phyloP scores from a whole-genome alignment of 768 basidiomycete species.

The Suillus bovinus region DNA sequence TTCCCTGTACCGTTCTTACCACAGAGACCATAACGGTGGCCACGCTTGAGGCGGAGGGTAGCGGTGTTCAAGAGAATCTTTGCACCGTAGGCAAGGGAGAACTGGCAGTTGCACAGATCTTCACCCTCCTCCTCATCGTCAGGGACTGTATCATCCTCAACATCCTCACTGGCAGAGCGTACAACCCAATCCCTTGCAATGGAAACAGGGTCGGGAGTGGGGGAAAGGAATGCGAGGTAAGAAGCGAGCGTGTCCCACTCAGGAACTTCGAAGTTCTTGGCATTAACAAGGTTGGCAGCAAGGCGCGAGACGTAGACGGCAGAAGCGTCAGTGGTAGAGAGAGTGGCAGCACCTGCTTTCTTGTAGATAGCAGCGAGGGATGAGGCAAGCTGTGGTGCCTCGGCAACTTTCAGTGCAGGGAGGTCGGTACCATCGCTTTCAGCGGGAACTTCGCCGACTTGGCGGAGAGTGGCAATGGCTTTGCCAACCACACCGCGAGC shows the following conservation, averaged over 20 bases:
- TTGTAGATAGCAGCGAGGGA: conserved; percentile 79
- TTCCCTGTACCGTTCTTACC: conserved; percentile 99
- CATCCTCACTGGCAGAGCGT: conserved; percentile 79
- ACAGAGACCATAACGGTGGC: conserved; percentile 97
- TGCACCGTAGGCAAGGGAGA: conserved; percentile 98
- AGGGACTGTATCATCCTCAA: conserved; percentile 61
- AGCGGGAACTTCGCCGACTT: conserved; percentile 88
- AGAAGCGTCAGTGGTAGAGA: conserved; percentile 56
- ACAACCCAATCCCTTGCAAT: conserved; percentile 87
- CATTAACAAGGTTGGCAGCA: conserved; percentile 84
- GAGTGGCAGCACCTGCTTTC: conserved; percentile 68
- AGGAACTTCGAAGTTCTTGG: conserved; percentile 88
- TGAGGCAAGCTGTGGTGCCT: conserved; percentile 63
- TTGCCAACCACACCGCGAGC: conserved; percentile 90
- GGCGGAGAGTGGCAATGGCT: conserved; percentile 94
- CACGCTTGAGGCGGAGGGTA: conserved; percentile 95
- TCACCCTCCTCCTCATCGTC: conserved; percentile 98
- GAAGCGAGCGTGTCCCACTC: conserved; percentile 85
- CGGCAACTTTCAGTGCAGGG: conserved; percentile 78
- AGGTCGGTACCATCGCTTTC: conserved; percentile 88
- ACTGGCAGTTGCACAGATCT: conserved; percentile 98
- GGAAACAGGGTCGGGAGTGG: conserved; percentile 63
- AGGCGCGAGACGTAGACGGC: conserved; percentile 73
- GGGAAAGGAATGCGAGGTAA: conserved; percentile 67
- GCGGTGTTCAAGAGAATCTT: conserved; percentile 98